A percentile compares a stretch with the other conserved stretches of the same genome.
These are phyloP conservation scores for Cynara cardunculus DNA, from an alignment of 129 eudicot genomes.

Conservation along the genomic window DNA sequence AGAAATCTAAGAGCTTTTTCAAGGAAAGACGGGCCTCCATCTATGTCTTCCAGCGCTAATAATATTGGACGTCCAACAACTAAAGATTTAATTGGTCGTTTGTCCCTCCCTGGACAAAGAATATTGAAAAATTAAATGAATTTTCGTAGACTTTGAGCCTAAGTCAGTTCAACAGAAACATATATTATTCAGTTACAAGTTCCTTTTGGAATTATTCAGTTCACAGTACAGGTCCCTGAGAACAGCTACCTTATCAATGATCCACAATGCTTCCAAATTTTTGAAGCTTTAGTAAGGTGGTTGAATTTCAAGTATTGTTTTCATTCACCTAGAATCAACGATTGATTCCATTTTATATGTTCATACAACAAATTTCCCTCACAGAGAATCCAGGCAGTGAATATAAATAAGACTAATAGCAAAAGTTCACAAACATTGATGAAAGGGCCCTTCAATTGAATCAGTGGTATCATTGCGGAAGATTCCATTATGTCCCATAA, in stretches of 20 bases:
- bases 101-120: constrained; percentile 70
- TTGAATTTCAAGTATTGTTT: neutral
- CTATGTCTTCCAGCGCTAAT: constrained; percentile 90
- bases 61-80: constrained; percentile 96
- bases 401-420: constrained; percentile 1
- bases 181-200: neutral
- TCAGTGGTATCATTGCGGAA: constrained; percentile 76
- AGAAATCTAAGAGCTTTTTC: constrained; percentile 95
- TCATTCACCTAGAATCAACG: neutral
- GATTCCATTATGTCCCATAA: constrained; percentile 89
- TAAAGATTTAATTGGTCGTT: constrained; percentile 73
- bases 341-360: neutral
- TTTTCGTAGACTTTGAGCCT: neutral
- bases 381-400: neutral
- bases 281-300: neutral
- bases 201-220: neutral
- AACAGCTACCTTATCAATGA: neutral
- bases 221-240: neutral
- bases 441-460: constrained; percentile 73
- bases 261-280: neutral
- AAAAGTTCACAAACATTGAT: constrained; percentile 59
- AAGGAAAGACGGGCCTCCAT: constrained; percentile 94
- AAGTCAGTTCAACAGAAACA: neutral
- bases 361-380: neutral
- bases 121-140: neutral